Conservation (phyloP, 2,329 filamentous ascomycete genomes). For the Curvularia sp. region DNA sequence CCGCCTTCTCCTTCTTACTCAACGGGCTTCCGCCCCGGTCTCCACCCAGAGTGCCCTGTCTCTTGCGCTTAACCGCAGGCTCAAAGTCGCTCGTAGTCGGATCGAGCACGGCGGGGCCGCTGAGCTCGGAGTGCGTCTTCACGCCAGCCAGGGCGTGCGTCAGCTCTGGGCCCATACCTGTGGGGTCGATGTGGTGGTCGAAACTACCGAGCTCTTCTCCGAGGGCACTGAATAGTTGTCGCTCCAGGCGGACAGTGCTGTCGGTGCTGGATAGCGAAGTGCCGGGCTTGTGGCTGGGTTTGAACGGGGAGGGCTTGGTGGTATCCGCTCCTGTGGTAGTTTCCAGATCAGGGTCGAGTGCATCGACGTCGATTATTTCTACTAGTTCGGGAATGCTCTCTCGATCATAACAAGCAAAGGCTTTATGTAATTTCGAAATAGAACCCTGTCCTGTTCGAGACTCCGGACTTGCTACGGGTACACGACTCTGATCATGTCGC, state of each 20-base stretch:
- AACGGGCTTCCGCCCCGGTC: conserved; percentile 31
- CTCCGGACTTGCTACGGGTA: background rate
- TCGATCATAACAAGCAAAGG: background rate
- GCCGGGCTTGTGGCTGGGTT: conserved; percentile 33
- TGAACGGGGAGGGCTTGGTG: conserved; percentile 23
- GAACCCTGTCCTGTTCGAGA: background rate
- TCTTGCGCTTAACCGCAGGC: conserved; percentile 38
- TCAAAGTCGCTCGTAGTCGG: conserved; percentile 24
- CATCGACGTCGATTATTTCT: conserved; percentile 36
- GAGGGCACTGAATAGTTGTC: conserved; percentile 41
- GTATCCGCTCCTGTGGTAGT: conserved; percentile 8
- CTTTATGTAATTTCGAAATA: conserved; percentile 4
- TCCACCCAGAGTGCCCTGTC: conserved; percentile 31
- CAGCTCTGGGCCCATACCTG: conserved; percentile 25
- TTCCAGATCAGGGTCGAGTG: conserved; percentile 23
- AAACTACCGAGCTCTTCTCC: conserved; percentile 42
- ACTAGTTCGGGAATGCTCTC: conserved; percentile 11
- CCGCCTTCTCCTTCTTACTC: conserved; percentile 37
- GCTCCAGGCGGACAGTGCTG: conserved; percentile 39
- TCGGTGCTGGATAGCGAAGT: conserved; percentile 38
- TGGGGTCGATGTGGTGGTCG: conserved; percentile 22
- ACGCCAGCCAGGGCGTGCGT: conserved; percentile 14
- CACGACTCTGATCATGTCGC: conserved; percentile 30
- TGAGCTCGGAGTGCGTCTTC: conserved; percentile 9
- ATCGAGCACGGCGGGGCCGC: conserved; percentile 9